These are phyloP conservation scores for Chloropicon primus DNA, from an alignment of 139 green algal species.

Conservation along the genomic window DNA sequence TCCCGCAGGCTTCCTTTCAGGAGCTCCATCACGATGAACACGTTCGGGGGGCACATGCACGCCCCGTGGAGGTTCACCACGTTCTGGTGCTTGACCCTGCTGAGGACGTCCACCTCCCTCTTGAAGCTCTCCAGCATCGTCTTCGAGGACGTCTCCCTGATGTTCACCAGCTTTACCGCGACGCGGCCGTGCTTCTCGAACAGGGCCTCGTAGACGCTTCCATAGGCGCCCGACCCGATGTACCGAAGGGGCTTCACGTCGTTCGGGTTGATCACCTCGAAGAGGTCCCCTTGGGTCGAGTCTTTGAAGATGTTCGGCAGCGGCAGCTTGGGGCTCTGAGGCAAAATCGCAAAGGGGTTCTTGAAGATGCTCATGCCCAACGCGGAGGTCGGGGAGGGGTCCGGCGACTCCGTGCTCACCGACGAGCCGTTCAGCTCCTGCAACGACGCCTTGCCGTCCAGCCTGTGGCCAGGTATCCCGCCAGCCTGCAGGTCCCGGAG, in stretches of 20 bases:
- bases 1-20: conserved; percentile 44
- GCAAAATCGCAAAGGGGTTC: conserved; percentile 5
- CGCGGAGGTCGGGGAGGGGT: neutral
- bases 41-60: conserved; percentile 30
- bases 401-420: neutral
- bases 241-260: conserved; percentile 48
- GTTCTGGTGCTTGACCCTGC: conserved; percentile 29
- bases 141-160: neutral
- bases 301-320: conserved; percentile 11
- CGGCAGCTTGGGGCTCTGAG: conserved; percentile 14
- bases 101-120: conserved; percentile 47
- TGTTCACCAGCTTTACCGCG: conserved; percentile 54
- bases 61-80: conserved; percentile 48
- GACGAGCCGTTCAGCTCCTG: neutral
- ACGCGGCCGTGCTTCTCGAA: conserved; percentile 38
- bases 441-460: neutral
- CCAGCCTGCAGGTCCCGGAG: neutral
- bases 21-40: conserved; percentile 74
- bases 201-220: conserved; percentile 41
- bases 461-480: neutral
- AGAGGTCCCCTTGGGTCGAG: conserved; percentile 6
- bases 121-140: conserved; percentile 24
- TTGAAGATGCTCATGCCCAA: neutral
- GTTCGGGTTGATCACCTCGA: conserved; percentile 46
- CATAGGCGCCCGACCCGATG: conserved; percentile 55